These are phyloP conservation scores for Dalbergia cultrata DNA, from an alignment of 306 rosid genomes.

Conservation along the genomic window DNA sequence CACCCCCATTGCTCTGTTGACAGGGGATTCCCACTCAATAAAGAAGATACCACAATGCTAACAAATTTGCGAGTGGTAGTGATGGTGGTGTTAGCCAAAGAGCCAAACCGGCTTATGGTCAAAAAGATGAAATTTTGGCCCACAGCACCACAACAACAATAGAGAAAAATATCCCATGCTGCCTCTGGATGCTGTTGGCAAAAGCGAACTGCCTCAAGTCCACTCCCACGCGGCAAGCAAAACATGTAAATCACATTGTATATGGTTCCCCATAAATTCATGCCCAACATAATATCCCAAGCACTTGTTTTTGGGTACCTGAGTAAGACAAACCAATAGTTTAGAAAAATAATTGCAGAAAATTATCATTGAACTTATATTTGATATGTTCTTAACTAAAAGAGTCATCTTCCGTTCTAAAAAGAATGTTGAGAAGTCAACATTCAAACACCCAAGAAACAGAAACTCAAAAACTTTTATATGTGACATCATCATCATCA, in stretches of 20 bases:
- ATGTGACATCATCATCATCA: background rate
- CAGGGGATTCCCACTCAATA: conserved; percentile 82
- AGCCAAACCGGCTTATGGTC: conserved; percentile 83
- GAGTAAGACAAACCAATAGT: conserved; percentile 37
- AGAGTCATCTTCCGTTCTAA: background rate
- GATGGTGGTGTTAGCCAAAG: conserved; percentile 82
- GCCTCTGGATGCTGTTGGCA: conserved; percentile 82
- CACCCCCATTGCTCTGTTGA: conserved; percentile 86
- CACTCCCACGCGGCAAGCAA: conserved; percentile 74
- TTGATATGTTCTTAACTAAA: background rate
- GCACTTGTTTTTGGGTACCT: conserved; percentile 88
- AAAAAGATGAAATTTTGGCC: conserved; percentile 90
- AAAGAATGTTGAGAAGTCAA: background rate
- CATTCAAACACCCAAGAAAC: conserved; percentile 1
- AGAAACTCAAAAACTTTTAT: background rate
- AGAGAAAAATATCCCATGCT: conserved; percentile 82
- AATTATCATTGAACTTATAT: background rate
- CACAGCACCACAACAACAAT: conserved; percentile 85
- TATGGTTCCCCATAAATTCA: conserved; percentile 92
- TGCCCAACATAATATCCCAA: conserved; percentile 89
- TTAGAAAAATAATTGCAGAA: conserved; percentile 27
- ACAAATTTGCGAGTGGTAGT: conserved; percentile 92
- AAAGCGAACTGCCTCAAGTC: conserved; percentile 73
- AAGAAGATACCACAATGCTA: conserved; percentile 84
- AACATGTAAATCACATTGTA: conserved; percentile 85